Evolutionary conservation across 768 basidiomycete genomes (phyloP), one percentile per base, ranked within the genome.

Genomic region (Lyophyllum atratum): DNA sequence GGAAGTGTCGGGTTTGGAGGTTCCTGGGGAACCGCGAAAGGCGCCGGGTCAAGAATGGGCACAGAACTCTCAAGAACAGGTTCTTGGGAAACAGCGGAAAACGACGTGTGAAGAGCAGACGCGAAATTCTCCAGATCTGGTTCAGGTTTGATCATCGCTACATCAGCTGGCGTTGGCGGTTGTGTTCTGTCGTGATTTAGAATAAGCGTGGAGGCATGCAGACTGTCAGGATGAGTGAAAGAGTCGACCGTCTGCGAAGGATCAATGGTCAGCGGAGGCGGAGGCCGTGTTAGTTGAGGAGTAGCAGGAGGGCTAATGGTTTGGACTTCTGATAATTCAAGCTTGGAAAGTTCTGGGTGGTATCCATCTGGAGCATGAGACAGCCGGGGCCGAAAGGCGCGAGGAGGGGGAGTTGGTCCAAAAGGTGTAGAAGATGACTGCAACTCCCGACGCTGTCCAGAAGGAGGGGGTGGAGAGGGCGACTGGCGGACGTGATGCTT

Each of bases 1-100:
- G 74, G 69, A 17, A 42, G 19, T 39, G 49, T 25, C 14, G 29
- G 22, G 37, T 62, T 58, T 1, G 55, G 11, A 22, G 39, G 24
- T 11, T 25, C 17, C 21, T 26, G 55, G 34, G 54, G 21, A 26
- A 17, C 24, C 14, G 44, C 5, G 6, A 45, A 33, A 26, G 53
- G 29, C 8, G 22, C 19, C 4, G 43, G 26, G 46, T 11, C 49
- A 24, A 29, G 40, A 28, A 19, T 17, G 39, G 25, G 21, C 1
- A 45, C 25, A 12, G 17, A 59, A 34, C 52, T 45, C 44, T 58
- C 54, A n/a, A 42, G 1, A 14, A 52, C 56, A 14, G 54, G 51
- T 48, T 62, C 60, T n/a, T 26, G 55, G 34, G 54, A n/a, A 26
- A 17, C 24, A 19, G 44, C 5, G 6, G 49, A 33, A 26, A 50